Evolutionary conservation across 805 yeast species (phyloP), one percentile per base, ranked within the genome.

Genomic region (Metschnikowia rubicola): DNA sequence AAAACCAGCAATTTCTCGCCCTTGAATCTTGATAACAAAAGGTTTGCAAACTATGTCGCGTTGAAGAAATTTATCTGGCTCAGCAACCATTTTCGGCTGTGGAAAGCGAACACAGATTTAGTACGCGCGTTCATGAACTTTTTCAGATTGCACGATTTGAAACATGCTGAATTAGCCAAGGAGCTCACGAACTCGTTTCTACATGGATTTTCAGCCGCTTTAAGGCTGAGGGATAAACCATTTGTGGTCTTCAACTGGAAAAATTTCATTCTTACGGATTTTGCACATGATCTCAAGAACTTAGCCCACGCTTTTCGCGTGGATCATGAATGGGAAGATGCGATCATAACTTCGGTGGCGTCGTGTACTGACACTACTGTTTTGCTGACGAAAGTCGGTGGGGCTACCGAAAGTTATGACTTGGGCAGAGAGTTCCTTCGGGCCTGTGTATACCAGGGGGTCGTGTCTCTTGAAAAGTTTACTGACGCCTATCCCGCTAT

Each of bases 231-330:
- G n/a, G 64, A 59, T 13, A 49, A 57, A 7, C 48, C 56, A 3
- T 66, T 59, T 43, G 56, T 68, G 12, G 41, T 57, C 7, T 63
- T 62, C 53, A 69, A 67, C 51, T 70, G 72, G 70, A 57, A 59
- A 37, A 70, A 62, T 45, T 72, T 63, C 47, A 56, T 72, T 5
- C 53, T 64, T 3, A 58, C 70, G 12, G 51, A 63, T 34, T 36
- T 70, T 8, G 68, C 71, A 2, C 47, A 47, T 8, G 50, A 66
- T 10, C 44, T 70, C 9, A 49, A 57, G 13, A 43, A 46, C 10
- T 26, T 28, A 9, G 42, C 3, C 13, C 37, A 31, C 32, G 30
- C 36, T 15, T 32, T 32, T 7, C 43, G 13, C 15, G 13, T 12
- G 28, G 51, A 41, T 3, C 44, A 47, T 10, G 41, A 43, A 9